Base-by-base conservation (phyloP, 2,329 filamentous ascomycete species). In the Amphichorda felina region DNA sequence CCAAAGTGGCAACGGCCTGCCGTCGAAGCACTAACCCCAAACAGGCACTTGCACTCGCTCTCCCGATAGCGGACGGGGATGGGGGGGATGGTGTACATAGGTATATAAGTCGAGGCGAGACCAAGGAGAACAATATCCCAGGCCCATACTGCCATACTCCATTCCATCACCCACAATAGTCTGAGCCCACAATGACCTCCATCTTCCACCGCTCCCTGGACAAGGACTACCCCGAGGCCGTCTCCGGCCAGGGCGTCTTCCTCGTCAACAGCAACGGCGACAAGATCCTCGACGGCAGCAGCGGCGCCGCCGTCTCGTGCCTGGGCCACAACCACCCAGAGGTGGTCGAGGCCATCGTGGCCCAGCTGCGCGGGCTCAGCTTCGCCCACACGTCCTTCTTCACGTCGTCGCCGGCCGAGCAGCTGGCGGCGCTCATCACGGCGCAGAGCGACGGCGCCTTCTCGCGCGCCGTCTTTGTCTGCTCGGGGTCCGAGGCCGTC, bases 241-340 rank as follows among this genome's bases (percentile, higher is more conserved):
- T 61, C 8, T 63, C 58, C 0, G 72, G 63, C 1, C 47, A 50
- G 0, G 63, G 63, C 0, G 46, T 54, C 5, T 53, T 58, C 17
- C 45, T 64, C 3, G 45, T 45, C 2, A 51, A 61, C 4, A 40
- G 50, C 8, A 48, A 55, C 22, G 61, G 57, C 4, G 38, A 40
- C 4, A 43, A 40, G 2, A 48, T 59, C 17, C 41, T 61, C n/a
- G 57, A 60, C 31, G 56, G 54, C 8, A 54, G 50, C 28, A 47
- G 53, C 27, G 57, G 57, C 4, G 54, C 57, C 1, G 75, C 75
- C 7, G 79, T 84, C 5, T 65, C 73, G 8, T 76, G 73, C 50
- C 50, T 83, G 8, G 79, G 78, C 13, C 74, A 81, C 47, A 68
- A 67, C 22, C 64, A 77, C 38, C 45, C 63, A 37, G 59, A 71